These are phyloP conservation scores for Citrus reticulata DNA, from an alignment of 345 rosid species.

Conservation along the genomic window DNA sequence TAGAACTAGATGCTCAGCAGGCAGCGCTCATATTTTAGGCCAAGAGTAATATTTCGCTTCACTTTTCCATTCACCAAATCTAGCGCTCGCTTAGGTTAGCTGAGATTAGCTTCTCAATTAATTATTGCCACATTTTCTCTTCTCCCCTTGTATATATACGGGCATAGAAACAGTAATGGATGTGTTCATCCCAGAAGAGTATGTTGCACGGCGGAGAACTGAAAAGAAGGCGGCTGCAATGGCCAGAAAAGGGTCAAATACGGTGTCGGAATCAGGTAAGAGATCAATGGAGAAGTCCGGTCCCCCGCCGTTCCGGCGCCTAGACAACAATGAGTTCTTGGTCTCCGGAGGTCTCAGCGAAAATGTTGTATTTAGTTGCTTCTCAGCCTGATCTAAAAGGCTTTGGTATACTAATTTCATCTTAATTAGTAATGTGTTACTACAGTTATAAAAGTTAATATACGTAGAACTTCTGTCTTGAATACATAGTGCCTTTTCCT, in stretches of 20 bases:
- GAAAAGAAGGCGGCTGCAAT: slow-evolving; percentile 44
- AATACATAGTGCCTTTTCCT: no score
- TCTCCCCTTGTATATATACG: no score
- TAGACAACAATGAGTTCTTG: slow-evolving; percentile 1
- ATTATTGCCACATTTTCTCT: no score
- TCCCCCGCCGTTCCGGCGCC: background rate
- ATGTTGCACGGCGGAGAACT: slow-evolving; percentile 42
- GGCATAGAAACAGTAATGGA: slow-evolving; percentile 27
- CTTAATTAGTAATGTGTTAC: background rate
- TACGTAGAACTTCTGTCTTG: background rate
- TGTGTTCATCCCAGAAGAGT: slow-evolving; percentile 71
- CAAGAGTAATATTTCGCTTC: background rate
- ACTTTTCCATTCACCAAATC: background rate
- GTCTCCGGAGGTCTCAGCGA: slow-evolving; percentile 15
- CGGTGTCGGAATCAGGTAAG: slow-evolving; percentile 11
- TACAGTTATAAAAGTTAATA: background rate
- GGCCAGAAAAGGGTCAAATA: slow-evolving; percentile 16
- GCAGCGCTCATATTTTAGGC: no score
- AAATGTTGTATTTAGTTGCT: slow-evolving; percentile 25
- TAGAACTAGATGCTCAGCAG: no score
- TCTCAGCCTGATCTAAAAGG: slow-evolving; percentile 25
- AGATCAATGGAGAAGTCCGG: slow-evolving; percentile 1
- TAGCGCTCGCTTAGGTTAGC: background rate
- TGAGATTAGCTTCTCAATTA: no score
- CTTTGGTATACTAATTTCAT: background rate